These are phyloP conservation scores for Fusarium pseudonygamai DNA, from an alignment of 2,329 filamentous ascomycete genomes.

Conservation along the genomic window DNA sequence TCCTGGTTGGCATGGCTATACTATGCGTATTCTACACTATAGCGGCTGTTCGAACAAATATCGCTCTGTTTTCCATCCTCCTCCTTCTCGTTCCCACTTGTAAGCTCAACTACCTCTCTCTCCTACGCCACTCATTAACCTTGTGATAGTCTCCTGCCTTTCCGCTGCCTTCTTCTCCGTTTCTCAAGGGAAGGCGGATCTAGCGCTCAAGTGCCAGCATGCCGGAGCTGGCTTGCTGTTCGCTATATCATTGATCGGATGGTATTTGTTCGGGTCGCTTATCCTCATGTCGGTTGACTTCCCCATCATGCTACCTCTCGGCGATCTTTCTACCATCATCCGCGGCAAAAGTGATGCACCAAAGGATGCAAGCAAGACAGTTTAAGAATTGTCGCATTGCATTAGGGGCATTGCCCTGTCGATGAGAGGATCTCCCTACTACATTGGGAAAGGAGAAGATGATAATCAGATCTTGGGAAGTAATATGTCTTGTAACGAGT, in stretches of 20 bases:
- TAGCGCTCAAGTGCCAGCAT: conserved; percentile 39
- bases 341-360: conserved; percentile 19
- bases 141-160: conserved; percentile 39
- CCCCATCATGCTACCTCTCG: conserved; percentile 59
- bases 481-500: not conserved
- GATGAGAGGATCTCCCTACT: too few species aligned
- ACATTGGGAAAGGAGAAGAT: not conserved
- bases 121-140: not conserved
- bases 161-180: conserved; percentile 45
- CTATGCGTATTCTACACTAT: conserved; percentile 70
- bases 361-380: conserved; percentile 8
- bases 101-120: conserved; percentile 16
- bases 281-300: conserved; percentile 62
- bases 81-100: conserved; percentile 61
- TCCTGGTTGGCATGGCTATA: conserved; percentile 69
- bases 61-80: conserved; percentile 67
- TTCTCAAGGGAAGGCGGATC: conserved; percentile 21
- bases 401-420: not conserved
- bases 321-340: conserved; percentile 59
- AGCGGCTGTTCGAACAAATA: conserved; percentile 71
- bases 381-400: not conserved
- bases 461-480: too few species aligned
- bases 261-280: conserved; percentile 61
- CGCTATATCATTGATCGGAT: conserved; percentile 49
- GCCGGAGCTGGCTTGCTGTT: conserved; percentile 42